These are phyloP conservation scores for Xylariales sp. DNA, from an alignment of 2,329 filamentous ascomycete species.

Conservation along the genomic window DNA sequence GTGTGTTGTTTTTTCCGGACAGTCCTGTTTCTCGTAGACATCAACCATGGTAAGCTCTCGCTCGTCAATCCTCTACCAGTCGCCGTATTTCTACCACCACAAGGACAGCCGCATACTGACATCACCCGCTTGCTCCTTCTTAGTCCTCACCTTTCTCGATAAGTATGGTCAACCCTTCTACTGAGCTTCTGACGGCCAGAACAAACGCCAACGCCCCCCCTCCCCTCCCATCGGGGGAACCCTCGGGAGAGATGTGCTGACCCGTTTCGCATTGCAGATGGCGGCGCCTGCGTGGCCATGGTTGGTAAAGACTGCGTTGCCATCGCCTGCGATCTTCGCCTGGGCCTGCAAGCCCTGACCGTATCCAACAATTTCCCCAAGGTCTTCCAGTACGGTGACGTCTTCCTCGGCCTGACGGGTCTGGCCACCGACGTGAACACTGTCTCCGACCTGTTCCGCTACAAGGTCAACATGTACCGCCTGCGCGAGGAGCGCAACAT, in stretches of 20 bases:
- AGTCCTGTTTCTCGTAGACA: not conserved
- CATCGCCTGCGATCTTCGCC: slow-evolving; percentile 97
- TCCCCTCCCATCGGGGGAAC: not conserved
- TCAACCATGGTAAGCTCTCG: slow-evolving; percentile 28
- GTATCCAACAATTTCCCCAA: slow-evolving; percentile 99
- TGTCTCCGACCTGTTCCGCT: slow-evolving; percentile 94
- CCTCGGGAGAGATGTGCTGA: slow-evolving; percentile 1
- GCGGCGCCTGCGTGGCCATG: slow-evolving; percentile 97
- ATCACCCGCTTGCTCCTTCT: slow-evolving; percentile 10
- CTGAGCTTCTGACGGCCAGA: too few relatives aligned
- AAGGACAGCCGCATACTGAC: too few relatives aligned
- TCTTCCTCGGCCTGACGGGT: slow-evolving; percentile 92
- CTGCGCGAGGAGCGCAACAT: slow-evolving; percentile 97
- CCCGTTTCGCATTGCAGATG: slow-evolving; percentile 43
- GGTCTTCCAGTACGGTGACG: slow-evolving; percentile 95
- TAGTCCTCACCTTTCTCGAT: slow-evolving; percentile 92
- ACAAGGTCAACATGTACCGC: slow-evolving; percentile 99
- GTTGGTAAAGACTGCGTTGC: slow-evolving; percentile 99
- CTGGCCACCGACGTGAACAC: slow-evolving; percentile 94
- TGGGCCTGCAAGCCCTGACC: slow-evolving; percentile 92
- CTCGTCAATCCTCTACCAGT: too few relatives aligned
- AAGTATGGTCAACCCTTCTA: slow-evolving; percentile 72
- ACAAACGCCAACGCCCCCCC: too few relatives aligned
- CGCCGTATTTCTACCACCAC: too few relatives aligned
- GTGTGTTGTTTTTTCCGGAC: not conserved